Evolutionary conservation across 1,284 basidiomycete genomes (phyloP).

Genomic region (Cryptococcus jaspeensis): DNA sequence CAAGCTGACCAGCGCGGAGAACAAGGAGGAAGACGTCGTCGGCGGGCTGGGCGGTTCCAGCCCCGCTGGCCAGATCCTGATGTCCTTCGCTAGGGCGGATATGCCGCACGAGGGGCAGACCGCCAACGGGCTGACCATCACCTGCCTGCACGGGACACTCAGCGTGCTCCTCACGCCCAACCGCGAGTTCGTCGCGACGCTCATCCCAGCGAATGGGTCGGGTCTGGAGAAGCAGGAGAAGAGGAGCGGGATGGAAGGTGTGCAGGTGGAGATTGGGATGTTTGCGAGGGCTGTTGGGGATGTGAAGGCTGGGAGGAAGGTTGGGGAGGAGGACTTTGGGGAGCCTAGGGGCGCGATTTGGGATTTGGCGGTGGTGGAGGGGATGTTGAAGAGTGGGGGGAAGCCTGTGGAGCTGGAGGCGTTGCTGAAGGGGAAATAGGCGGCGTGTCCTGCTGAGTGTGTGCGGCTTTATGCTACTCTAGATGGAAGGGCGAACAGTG

Average conservation of each 20-base stretch:
- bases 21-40: constrained; percentile 23
- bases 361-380: constrained; percentile 75
- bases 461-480: no score
- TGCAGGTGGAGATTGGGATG: constrained; percentile 61
- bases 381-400: constrained; percentile 69
- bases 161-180: constrained; percentile 58
- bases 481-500: no score
- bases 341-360: constrained; percentile 57
- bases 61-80: constrained; percentile 37
- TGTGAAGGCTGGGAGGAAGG: constrained; percentile 21
- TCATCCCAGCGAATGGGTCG: constrained; percentile 53
- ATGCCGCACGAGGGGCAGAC: constrained; percentile 16
- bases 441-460: background rate
- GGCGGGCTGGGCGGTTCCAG: constrained; percentile 31
- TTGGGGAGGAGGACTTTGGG: constrained; percentile 30
- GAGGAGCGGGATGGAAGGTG: constrained; percentile 57
- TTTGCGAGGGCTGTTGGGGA: constrained; percentile 62
- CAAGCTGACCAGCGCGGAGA: constrained; percentile 15
- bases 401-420: constrained; percentile 60
- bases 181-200: constrained; percentile 58
- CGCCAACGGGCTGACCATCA: constrained; percentile 34
- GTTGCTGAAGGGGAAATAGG: constrained; percentile 28
- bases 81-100: constrained; percentile 41
- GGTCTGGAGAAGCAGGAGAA: constrained; percentile 54
- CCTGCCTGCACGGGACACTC: constrained; percentile 49